Conservation (phyloP, 148 eudicot species). For the Dianthus caryophyllus region DNA sequence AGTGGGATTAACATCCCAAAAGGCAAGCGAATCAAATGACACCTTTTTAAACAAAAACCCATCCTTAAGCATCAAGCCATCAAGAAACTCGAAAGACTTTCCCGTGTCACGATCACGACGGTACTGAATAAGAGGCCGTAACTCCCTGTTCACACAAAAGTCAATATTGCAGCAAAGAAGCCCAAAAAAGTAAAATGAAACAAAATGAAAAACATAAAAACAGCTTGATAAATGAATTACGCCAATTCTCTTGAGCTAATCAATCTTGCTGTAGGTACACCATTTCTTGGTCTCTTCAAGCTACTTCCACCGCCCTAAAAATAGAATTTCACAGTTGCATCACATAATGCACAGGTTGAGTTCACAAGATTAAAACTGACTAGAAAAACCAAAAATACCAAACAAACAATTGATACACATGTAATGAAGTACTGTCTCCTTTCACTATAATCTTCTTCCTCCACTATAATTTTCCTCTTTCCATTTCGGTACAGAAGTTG, state of each 20-base stretch:
- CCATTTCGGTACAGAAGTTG: too few species aligned
- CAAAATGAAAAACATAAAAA: neutral
- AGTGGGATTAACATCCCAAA: constrained; percentile 70
- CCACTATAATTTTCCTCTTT: too few species aligned
- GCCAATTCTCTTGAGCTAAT: constrained; percentile 77
- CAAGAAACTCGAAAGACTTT: constrained; percentile 65
- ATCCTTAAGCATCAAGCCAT: constrained; percentile 81
- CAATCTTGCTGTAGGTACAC: constrained; percentile 71
- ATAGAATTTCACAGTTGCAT: neutral
- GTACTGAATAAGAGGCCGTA: constrained; percentile 79
- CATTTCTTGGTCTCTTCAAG: constrained; percentile 40
- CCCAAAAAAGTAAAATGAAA: neutral
- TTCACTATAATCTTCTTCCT: too few species aligned
- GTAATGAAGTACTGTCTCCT: neutral
- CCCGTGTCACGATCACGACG: constrained; percentile 91
- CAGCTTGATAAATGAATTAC: constrained; percentile 38
- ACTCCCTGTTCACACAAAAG: constrained; percentile 51
- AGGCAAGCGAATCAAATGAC: constrained; percentile 65
- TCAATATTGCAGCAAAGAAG: constrained; percentile 18
- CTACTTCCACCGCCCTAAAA: constrained; percentile 75
- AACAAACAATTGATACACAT: neutral
- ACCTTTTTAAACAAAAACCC: constrained; percentile 84
- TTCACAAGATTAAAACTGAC: neutral
- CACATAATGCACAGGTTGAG: neutral
- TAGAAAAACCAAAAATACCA: neutral